Percentiles rank a stretch among this genome's conserved stretches.
Evolutionary conservation across 345 rosid species (phyloP).

Genomic region (Boechera divaricarpa): DNA sequence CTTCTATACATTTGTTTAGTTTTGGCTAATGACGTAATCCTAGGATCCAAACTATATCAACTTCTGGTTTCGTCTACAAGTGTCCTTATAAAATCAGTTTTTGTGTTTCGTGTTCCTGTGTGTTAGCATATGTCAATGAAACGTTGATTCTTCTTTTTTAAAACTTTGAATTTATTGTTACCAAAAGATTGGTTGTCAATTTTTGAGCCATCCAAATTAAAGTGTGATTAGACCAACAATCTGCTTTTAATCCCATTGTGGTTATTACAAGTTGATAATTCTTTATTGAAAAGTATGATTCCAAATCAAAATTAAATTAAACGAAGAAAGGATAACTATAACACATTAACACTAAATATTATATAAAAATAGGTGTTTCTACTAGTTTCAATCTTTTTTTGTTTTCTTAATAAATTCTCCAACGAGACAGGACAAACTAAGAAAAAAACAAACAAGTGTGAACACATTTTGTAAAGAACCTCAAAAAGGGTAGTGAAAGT

Average conservation of each 20-base stretch:
- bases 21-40: neutral
- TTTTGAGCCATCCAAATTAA: slow-evolving; percentile 26
- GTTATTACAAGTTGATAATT: neutral
- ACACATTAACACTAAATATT: neutral
- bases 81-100: neutral
- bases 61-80: slow-evolving; percentile 2
- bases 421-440: slow-evolving; percentile 1
- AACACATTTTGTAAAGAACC: slow-evolving; percentile 8
- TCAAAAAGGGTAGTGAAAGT: slow-evolving; percentile 25
- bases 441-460: slow-evolving; percentile 28
- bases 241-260: slow-evolving; percentile 5
- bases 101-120: neutral
- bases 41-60: slow-evolving; percentile 12
- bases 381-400: neutral
- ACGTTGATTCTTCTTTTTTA: slow-evolving; percentile 16
- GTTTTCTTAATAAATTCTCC: neutral
- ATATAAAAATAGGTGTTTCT: neutral
- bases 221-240: slow-evolving; percentile 7
- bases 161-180: neutral
- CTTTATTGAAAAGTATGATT: neutral
- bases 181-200: neutral
- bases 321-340: neutral
- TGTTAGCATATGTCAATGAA: neutral
- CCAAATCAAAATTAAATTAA: slow-evolving; percentile 1
- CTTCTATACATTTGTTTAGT: neutral